These are phyloP conservation scores for Yarrowia galli DNA, from an alignment of 1,139 yeast species.

Conservation along the genomic window DNA sequence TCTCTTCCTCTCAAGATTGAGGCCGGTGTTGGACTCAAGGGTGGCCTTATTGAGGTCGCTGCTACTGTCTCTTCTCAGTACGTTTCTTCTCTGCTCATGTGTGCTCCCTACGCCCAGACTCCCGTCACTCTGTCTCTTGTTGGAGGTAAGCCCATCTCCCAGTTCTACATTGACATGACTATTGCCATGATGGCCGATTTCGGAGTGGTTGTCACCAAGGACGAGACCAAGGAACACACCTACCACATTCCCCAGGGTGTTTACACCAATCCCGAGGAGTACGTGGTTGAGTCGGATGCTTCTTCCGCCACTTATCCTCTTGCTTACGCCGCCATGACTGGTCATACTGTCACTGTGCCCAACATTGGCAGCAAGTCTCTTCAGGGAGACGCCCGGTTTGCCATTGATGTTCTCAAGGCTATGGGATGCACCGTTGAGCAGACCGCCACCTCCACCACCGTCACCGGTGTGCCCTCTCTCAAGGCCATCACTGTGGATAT, in stretches of 20 bases:
- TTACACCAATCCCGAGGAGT: slow-evolving; percentile 81
- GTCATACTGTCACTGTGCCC: slow-evolving; percentile 90
- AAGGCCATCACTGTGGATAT: slow-evolving; percentile 84
- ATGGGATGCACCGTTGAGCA: slow-evolving; percentile 95
- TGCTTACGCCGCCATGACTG: slow-evolving; percentile 98
- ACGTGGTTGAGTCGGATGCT: slow-evolving; percentile 96
- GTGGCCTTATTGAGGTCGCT: slow-evolving; percentile 91
- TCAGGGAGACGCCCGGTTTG: slow-evolving; percentile 98
- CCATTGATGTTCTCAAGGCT: slow-evolving; percentile 87
- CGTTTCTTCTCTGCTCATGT: slow-evolving; percentile 94
- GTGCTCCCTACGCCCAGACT: slow-evolving; percentile 93
- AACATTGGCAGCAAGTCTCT: slow-evolving; percentile 90
- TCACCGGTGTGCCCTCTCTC: slow-evolving; percentile 69
- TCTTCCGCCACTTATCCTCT: slow-evolving; percentile 97
- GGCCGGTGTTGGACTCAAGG: slow-evolving; percentile 76
- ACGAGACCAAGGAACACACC: slow-evolving; percentile 76
- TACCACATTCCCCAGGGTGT: slow-evolving; percentile 88
- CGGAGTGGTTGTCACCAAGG: slow-evolving; percentile 79
- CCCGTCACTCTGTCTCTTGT: slow-evolving; percentile 88
- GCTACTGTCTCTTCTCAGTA: slow-evolving; percentile 98
- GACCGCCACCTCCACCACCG: slow-evolving; percentile 85
- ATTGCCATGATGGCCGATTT: slow-evolving; percentile 92
- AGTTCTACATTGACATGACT: slow-evolving; percentile 96
- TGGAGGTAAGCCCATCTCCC: slow-evolving; percentile 97
- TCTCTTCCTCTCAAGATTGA: slow-evolving; percentile 80